A percentile compares a stretch with the other conserved stretches of the same genome.
Conservation (phyloP, 1,284 basidiomycete species). For the Ustilago cynodontis region DNA sequence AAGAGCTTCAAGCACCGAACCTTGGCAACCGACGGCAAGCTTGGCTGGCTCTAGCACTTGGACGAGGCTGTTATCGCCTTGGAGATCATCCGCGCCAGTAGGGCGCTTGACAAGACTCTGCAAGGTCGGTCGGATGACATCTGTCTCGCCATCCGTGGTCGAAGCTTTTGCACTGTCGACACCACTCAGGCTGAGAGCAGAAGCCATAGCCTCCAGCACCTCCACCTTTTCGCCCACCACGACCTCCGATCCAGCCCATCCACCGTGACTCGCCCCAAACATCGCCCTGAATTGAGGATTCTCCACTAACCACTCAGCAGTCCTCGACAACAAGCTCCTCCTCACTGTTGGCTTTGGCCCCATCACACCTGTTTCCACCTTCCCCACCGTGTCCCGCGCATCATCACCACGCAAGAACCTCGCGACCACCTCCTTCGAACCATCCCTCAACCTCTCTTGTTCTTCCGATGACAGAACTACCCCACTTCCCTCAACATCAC, state of each 20-base stretch:
- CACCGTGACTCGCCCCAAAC: constrained; percentile 8
- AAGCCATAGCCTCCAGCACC: constrained; percentile 35
- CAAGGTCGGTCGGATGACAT: constrained; percentile 16
- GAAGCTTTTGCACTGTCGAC: neutral
- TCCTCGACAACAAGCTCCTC: constrained; percentile 31
- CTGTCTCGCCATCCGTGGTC: neutral
- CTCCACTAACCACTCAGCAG: constrained; percentile 34
- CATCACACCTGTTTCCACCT: neutral
- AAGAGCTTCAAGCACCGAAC: constrained; percentile 43
- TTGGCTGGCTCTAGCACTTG: constrained; percentile 52
- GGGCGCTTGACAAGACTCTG: constrained; percentile 9
- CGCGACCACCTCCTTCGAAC: constrained; percentile 19
- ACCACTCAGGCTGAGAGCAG: constrained; percentile 19
- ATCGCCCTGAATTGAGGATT: constrained; percentile 46
- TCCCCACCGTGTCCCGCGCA: neutral
- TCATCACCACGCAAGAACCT: constrained; percentile 14
- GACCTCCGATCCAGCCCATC: neutral
- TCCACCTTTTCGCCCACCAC: constrained; percentile 38
- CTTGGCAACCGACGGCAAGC: constrained; percentile 57
- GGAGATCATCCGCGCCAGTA: neutral
- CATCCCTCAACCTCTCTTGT: constrained; percentile 16
- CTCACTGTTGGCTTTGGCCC: constrained; percentile 7
- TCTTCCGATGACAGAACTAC: constrained; percentile 16
- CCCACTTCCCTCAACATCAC: constrained; percentile 14
- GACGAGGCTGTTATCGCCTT: constrained; percentile 1